Evolutionary conservation across 306 rosid genomes (phyloP), one percentile per base, ranked within the genome.

Genomic region (Glycyrrhiza uralensis): DNA sequence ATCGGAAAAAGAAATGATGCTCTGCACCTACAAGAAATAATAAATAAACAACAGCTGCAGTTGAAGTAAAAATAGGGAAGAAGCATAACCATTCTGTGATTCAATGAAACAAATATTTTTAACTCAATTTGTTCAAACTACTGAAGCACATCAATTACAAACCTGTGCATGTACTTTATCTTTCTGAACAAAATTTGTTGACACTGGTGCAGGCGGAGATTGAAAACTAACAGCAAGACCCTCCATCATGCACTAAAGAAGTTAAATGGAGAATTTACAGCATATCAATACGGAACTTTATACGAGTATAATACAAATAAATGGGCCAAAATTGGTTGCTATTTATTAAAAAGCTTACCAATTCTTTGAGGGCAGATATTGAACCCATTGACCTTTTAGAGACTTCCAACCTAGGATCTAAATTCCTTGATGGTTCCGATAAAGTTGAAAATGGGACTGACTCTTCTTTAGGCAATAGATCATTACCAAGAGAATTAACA

Each of bases 131-230:
- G 67, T 63, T 80, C 54, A 68, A 54, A 66, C 8, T 26, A 60
- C n/a, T 28, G 30, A 60, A 65, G 38, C 49, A 39, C 64, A n/a
- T 58, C 46, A 60, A 64, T 19, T 65, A 64, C 87, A 71, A 74
- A 90, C 96, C 96, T 88, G 92, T 41, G 84, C 96, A 60, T 90
- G 85, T 41, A 90, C 89, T 86, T 90, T 94, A 70, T 88, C 96
- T 33, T 81, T 90, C 87, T 83, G 88, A 26, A 47, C 55, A 52
- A 81, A 81, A 81, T 82, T 85, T 50, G 78, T 49, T 10, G 90
- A 71, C 68, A 80, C 85, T 38, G 87, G 81, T 55, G 84, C 81
- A 45, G 87, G 79, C 42, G 74, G 79, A 15, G 83, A 70, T 77
- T 81, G 86, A 76, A 88, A 90, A 78, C 61, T 82, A 35, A 88